Evolutionary conservation across 257 asterid genomes (phyloP).

Genomic region (Nicotiana tomentosiformis): DNA sequence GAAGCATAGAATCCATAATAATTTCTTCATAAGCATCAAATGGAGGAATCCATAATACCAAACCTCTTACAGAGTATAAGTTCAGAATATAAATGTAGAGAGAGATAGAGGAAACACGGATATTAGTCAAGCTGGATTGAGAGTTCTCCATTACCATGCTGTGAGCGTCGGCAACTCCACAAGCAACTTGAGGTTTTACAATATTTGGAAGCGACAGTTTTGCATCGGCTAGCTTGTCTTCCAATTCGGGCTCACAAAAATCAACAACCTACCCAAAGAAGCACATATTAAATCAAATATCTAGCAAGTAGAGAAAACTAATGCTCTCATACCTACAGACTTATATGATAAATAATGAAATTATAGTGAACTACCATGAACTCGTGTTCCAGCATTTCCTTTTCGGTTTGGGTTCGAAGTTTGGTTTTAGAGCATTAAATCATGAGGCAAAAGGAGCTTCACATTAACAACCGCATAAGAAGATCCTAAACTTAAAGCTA

Average conservation of each 20-base stretch:
- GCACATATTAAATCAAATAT: slow-evolving; percentile 17
- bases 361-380: not conserved
- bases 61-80: not conserved
- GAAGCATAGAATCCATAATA: not conserved
- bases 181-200: slow-evolving; percentile 98
- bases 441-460: not conserved
- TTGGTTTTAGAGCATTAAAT: not conserved
- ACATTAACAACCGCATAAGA: not conserved
- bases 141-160: slow-evolving; percentile 61
- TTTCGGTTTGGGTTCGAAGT: not conserved
- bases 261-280: slow-evolving; percentile 60
- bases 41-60: not conserved
- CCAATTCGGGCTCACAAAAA: slow-evolving; percentile 62
- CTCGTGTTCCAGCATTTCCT: not conserved
- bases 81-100: not conserved
- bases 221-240: slow-evolving; percentile 59
- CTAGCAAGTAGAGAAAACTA: not conserved
- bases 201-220: slow-evolving; percentile 69
- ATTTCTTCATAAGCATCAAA: not conserved
- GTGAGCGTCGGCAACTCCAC: slow-evolving; percentile 95
- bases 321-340: not conserved
- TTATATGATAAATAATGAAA: not conserved
- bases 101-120: not conserved
- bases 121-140: not conserved
- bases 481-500: not conserved